Evolutionary conservation across 176 grass and related monocot genomes (phyloP).

Genomic region (Coix lacrymajobi): DNA sequence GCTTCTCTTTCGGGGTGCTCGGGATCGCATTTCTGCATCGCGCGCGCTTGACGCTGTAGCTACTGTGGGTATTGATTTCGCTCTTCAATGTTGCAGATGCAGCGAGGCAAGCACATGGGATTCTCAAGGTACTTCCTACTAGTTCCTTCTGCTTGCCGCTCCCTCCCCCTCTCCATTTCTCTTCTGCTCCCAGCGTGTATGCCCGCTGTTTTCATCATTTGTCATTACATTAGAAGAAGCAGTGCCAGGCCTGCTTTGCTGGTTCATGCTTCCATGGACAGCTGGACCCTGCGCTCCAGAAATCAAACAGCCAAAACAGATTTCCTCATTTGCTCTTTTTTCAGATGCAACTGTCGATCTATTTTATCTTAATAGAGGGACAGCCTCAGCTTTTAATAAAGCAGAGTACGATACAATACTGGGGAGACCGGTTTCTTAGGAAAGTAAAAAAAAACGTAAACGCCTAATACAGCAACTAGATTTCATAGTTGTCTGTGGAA

Average conservation of each 20-base stretch:
- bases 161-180: too few species aligned
- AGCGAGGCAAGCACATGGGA: slow-evolving; percentile 23
- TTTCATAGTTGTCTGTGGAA: too few species aligned
- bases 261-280: not conserved
- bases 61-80: not conserved
- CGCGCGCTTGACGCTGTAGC: not conserved
- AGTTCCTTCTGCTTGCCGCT: not conserved
- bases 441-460: too few species aligned
- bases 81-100: not conserved
- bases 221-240: not conserved
- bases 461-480: too few species aligned
- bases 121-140: slow-evolving; percentile 10
- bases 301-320: not conserved
- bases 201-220: not conserved
- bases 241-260: not conserved
- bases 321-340: not conserved
- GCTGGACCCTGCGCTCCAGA: not conserved
- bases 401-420: too few species aligned
- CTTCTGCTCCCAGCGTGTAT: not conserved
- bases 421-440: too few species aligned
- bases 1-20: not conserved
- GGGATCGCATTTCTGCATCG: not conserved
- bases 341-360: not conserved
- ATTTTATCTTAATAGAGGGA: too few species aligned
- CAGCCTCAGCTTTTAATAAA: too few species aligned